A percentile compares a stretch with the other conserved stretches of the same genome.
phyloP scores from a whole-genome alignment of 1,139 yeast genomes.

The Kodamaea sp. region DNA sequence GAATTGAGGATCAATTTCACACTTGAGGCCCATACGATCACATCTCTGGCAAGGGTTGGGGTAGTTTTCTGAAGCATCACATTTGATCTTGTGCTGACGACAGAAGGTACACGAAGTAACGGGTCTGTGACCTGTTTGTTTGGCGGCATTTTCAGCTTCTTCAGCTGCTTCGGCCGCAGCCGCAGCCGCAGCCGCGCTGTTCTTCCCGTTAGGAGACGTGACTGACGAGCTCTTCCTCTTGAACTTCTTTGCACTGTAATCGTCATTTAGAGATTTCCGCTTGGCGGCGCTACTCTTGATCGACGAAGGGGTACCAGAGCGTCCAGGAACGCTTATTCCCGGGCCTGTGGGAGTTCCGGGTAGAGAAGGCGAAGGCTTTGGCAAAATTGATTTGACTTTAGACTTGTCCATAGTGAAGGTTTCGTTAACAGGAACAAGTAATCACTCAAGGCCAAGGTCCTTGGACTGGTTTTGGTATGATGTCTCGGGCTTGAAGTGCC shows the following conservation, averaged over 20 bases:
- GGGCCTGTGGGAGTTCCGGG: constrained; percentile 16
- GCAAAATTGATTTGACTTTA: constrained; percentile 39
- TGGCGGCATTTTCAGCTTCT: constrained; percentile 14
- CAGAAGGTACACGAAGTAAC: constrained; percentile 94
- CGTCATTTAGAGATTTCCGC: constrained; percentile 9
- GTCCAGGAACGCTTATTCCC: constrained; percentile 11
- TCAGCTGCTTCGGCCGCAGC: constrained; percentile 3
- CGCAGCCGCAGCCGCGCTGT: constrained; percentile 2
- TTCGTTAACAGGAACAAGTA: no score
- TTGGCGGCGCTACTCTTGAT: constrained; percentile 9
- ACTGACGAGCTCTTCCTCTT: constrained; percentile 9
- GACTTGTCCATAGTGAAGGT: constrained; percentile 37
- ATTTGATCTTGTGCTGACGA: constrained; percentile 90
- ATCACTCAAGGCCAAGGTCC: no score
- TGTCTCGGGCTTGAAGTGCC: no score
- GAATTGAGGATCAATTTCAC: constrained; percentile 90
- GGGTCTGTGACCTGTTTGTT: constrained; percentile 65
- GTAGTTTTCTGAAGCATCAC: constrained; percentile 83
- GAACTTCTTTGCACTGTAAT: constrained; percentile 6
- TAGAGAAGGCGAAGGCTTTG: constrained; percentile 28
- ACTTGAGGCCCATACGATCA: constrained; percentile 71
- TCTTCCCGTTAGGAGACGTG: constrained; percentile 11
- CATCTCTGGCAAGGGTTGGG: constrained; percentile 87
- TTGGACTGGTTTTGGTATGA: no score
- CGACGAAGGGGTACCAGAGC: constrained; percentile 5